These are phyloP conservation scores for Geosmithia putterillii DNA, from an alignment of 2,329 filamentous ascomycete species.

Conservation along the genomic window DNA sequence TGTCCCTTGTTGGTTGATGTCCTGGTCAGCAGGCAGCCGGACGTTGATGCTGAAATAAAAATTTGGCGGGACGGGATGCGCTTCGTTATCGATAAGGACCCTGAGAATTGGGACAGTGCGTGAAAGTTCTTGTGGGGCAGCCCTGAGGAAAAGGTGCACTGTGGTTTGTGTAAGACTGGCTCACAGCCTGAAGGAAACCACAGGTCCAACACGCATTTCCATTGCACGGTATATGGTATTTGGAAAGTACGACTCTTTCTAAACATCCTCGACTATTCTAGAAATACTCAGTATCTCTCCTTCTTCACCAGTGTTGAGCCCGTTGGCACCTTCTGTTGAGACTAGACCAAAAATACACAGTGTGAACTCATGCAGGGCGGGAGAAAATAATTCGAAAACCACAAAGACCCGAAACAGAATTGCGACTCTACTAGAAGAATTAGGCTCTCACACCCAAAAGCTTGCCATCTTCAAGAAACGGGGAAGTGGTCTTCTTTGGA, in stretches of 20 bases:
- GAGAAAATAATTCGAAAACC: slow-evolving; percentile 1
- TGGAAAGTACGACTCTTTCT: too few species aligned
- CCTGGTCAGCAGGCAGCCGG: background rate
- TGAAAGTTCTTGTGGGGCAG: background rate
- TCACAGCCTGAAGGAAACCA: too few species aligned
- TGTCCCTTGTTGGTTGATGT: background rate
- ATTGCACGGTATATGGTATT: too few species aligned
- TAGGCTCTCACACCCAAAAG: background rate
- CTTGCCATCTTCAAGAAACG: background rate
- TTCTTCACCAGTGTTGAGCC: too few species aligned
- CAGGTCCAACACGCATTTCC: too few species aligned
- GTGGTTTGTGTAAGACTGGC: background rate
- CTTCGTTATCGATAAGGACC: slow-evolving; percentile 1
- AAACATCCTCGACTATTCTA: too few species aligned
- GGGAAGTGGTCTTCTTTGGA: too few species aligned
- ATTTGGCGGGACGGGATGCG: slow-evolving; percentile 1
- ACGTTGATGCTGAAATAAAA: background rate
- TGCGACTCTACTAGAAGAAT: too few species aligned
- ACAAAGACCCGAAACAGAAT: background rate
- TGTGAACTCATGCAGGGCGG: background rate
- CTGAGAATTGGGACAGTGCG: background rate
- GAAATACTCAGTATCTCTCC: too few species aligned
- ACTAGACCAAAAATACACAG: too few species aligned
- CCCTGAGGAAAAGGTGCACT: background rate
- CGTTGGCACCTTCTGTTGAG: too few species aligned